Conservation (phyloP, 192 early-diverging fungal species). For the Helicostylum pulchrum region DNA sequence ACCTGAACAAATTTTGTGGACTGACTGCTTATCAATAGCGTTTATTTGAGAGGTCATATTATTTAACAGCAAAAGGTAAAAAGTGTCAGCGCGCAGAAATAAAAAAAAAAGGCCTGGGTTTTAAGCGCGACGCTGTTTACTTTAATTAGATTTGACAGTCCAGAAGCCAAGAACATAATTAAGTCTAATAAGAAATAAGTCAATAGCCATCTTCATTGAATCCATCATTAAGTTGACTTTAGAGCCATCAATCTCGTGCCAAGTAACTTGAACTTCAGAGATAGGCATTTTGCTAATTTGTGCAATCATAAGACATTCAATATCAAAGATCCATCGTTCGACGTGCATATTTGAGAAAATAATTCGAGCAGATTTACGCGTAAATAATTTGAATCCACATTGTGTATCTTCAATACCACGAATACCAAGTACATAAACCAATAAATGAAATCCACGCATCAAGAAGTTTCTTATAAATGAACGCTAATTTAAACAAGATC, state of each 20-base stretch:
- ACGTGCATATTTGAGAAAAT: slow-evolving; percentile 93
- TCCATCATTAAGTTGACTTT: slow-evolving; percentile 88
- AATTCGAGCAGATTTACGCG: slow-evolving; percentile 65
- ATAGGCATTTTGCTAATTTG: slow-evolving; percentile 69
- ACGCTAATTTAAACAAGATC: slow-evolving; percentile 54
- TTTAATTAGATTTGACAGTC: slow-evolving; percentile 33
- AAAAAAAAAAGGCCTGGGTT: neutral
- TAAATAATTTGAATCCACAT: slow-evolving; percentile 96
- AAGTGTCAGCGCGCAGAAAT: neutral
- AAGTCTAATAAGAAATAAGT: slow-evolving; percentile 82
- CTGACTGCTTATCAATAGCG: slow-evolving; percentile 54
- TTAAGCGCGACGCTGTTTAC: no score
- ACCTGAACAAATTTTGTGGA: slow-evolving; percentile 82
- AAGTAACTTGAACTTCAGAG: slow-evolving; percentile 86
- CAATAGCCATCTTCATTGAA: slow-evolving; percentile 85
- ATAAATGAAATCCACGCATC: slow-evolving; percentile 91
- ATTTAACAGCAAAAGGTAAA: neutral
- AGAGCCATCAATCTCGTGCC: slow-evolving; percentile 96
- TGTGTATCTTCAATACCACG: slow-evolving; percentile 91
- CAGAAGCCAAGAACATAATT: slow-evolving; percentile 85
- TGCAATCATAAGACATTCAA: slow-evolving; percentile 89
- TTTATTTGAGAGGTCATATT: slow-evolving; percentile 32
- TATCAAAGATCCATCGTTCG: slow-evolving; percentile 97
- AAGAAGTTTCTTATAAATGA: slow-evolving; percentile 90
- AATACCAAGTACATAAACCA: slow-evolving; percentile 86